These are phyloP conservation scores for Acanthamoeba lenticulata DNA, from an alignment of 208 protist species.

Conservation along the genomic window DNA sequence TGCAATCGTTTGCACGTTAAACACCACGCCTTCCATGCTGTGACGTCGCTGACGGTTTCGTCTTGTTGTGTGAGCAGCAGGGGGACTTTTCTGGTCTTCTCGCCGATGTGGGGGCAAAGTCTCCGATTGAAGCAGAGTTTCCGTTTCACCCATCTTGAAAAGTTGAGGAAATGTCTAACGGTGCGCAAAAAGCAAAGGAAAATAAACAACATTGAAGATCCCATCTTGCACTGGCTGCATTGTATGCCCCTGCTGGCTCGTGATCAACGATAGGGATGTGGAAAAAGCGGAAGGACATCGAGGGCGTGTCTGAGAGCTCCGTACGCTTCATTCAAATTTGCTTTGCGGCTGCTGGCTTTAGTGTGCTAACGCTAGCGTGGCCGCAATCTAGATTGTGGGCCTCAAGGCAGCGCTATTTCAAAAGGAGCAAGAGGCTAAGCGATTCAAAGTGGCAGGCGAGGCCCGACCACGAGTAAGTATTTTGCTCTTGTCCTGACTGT, in stretches of 20 bases:
- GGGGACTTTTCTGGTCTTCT: too few species aligned
- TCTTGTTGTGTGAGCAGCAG: too few species aligned
- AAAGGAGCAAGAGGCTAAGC: constrained; percentile 38
- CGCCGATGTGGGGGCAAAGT: too few species aligned
- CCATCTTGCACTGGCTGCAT: too few species aligned
- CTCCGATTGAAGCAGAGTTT: too few species aligned
- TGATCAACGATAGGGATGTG: too few species aligned
- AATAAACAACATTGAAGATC: not conserved
- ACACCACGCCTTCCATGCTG: not conserved
- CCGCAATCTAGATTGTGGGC: constrained; percentile 29
- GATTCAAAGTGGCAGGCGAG: constrained; percentile 28
- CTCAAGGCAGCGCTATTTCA: constrained; percentile 59
- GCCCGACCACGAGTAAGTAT: not conserved
- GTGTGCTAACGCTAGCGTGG: too few species aligned
- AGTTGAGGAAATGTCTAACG: too few species aligned
- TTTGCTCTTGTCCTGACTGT: not conserved
- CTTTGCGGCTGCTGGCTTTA: not conserved
- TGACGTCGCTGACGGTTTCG: too few species aligned
- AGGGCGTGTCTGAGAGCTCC: constrained; percentile 42
- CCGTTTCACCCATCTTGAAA: too few species aligned
- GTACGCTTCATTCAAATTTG: not conserved
- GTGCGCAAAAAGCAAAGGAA: not conserved
- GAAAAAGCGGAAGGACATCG: constrained; percentile 65
- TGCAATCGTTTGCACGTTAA: not conserved
- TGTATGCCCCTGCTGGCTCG: too few species aligned